Conservation (phyloP, 208 protist species). For the Vickermania ingenoplastis region DNA sequence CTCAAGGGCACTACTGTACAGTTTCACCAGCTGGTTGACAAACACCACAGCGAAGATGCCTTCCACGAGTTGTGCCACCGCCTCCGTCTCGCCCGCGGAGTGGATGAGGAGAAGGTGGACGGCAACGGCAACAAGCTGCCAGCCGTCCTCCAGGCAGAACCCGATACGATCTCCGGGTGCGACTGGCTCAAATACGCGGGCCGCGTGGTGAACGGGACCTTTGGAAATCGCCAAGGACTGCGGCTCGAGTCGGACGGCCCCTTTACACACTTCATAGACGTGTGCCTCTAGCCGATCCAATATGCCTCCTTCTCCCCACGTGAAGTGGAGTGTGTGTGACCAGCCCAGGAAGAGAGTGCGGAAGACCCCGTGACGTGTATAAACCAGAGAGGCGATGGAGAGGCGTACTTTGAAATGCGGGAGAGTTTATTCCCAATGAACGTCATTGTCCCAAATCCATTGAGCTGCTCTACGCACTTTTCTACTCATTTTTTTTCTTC, state of each 20-base stretch:
- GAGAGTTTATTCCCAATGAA: no score
- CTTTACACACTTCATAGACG: constrained; percentile 75
- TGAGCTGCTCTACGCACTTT: no score
- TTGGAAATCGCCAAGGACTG: constrained; percentile 75
- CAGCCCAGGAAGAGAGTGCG: neutral
- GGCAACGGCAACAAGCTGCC: constrained; percentile 30
- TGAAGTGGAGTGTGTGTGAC: neutral
- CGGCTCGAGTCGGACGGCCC: constrained; percentile 68
- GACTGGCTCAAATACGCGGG: constrained; percentile 32
- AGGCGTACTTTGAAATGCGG: no score
- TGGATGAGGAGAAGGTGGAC: constrained; percentile 33
- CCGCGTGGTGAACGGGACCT: constrained; percentile 68
- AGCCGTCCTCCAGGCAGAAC: neutral
- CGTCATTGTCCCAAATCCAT: no score
- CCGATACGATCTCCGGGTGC: neutral
- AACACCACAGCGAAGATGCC: constrained; percentile 30
- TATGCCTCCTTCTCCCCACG: neutral
- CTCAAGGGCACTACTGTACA: constrained; percentile 72
- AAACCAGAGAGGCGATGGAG: no score
- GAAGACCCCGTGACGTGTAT: neutral
- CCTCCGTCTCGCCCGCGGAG: constrained; percentile 35
- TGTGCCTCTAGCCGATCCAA: no score
- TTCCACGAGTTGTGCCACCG: constrained; percentile 57
- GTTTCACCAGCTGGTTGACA: constrained; percentile 68
- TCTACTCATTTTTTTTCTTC: no score